Base-by-base conservation (phyloP, 2,329 filamentous ascomycete species). In the Fusarium subtropicale region DNA sequence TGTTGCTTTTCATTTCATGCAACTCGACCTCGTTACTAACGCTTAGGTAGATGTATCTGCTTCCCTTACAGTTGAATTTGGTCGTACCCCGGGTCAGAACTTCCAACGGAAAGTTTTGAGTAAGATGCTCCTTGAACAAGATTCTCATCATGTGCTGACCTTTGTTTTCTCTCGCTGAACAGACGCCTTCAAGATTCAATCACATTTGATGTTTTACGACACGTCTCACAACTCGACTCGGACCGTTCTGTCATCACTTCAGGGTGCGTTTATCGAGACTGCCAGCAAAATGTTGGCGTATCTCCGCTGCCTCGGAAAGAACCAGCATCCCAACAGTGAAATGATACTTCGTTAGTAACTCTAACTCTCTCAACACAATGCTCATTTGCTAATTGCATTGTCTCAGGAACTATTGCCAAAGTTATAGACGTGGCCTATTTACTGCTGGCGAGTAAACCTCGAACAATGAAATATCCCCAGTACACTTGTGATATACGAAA, bases 131-230 rank as follows among this genome's bases (percentile, higher is more conserved):
- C 15, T 30, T 7, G 7, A 41, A 16, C 16, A 20, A 7, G 9
- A 22, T 16, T 10, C 20, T 26, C 15, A 34, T 36, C 26, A 30
- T 26, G 28, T 34, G 39, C 53, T 68, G 8, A 68, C 47, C 8
- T 20, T 26, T 16, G 18, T 44, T 39, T 44, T 42, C 16, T 22
- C n/a, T 16, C 20, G 16, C 26, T 24, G 16, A 5, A 34, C 52
- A 88, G 86, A 85, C 73, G 81, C 89, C 5, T 93, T 98, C 83
- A 94, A 94, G 77, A 89, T 96, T 54, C 93, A 97, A 76, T 90
- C 94, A 53, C 92, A 96, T 73, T 83, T 88, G 51, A 94, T 97
- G 89, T 92, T 93, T 77, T 90, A 92, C 73, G 93, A 97, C 77
- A 92, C 92, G 7, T 80, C 84, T 5, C 90, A 95, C 82, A 98